Percentiles rank a stretch among this genome's conserved stretches.
Evolutionary conservation across 164 flowering plant species (phyloP).

Genomic region (Cinnamomum micranthum): DNA sequence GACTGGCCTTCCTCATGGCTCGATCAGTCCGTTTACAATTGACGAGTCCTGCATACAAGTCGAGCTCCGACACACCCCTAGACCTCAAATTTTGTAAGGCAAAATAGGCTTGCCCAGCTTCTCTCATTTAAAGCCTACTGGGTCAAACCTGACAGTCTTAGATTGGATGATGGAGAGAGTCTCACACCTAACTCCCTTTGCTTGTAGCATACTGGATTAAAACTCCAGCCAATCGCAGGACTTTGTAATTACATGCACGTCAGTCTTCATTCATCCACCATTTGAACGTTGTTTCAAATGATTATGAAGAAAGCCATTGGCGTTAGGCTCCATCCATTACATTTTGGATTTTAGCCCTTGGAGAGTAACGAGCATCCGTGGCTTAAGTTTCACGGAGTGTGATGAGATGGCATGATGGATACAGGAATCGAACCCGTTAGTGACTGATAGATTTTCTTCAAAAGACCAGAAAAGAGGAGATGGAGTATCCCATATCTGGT

Average conservation of each 20-base stretch:
- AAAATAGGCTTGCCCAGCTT: too few species aligned
- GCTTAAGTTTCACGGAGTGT: neutral
- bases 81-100: neutral
- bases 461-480: too few species aligned
- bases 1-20: too few species aligned
- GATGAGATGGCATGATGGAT: neutral
- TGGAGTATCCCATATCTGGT: too few species aligned
- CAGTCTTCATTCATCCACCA: neutral
- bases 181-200: neutral
- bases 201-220: neutral
- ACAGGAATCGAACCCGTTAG: neutral
- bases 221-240: neutral
- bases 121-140: neutral
- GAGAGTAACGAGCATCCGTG: neutral
- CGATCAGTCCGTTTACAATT: too few species aligned
- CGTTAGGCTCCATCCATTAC: neutral
- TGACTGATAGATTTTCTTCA: too few species aligned
- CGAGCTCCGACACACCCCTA: neutral
- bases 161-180: neutral
- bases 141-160: neutral
- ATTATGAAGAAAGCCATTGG: neutral
- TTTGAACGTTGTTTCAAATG: neutral
- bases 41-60: too few species aligned
- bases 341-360: neutral
- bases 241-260: neutral